Base-by-base conservation (phyloP, 164 flowering plant species). In the Nymphaea colorata region DNA sequence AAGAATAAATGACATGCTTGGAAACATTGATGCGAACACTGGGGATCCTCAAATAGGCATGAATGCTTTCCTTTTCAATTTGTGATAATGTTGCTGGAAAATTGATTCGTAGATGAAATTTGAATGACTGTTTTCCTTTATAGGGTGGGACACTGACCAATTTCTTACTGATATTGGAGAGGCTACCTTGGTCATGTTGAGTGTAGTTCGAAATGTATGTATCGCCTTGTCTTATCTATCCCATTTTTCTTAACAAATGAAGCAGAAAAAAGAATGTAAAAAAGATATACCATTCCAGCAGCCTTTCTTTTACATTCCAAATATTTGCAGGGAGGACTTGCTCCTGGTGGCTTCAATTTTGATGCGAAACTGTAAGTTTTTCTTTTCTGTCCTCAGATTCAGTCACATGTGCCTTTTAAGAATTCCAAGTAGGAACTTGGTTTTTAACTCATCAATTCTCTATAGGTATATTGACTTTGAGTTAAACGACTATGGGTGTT, bases 121-220 rank as follows among this genome's bases (percentile, higher is more conserved):
- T 25, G 36, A 25, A 25, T 25, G 36, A 25, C 36, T 25, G 36
- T 25, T 25, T 25, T 25, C 36, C 36, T 1, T 25, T 71, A 44
- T 81, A 91, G 99, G 99, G 73, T 94, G 99, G 99, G 99, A 94
- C 68, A 94, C 99, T 15, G 99, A 94, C 77, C 90, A 94, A 81
- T 94, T 94, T 79, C 80, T 94, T 68, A 90, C 90, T 17, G 99
- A 91, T 75, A 75, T 88, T 67, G 79, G 75, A 61, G 98, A 94
- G 83, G 98, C 97, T 59, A 94, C 99, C 17, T 42, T 84, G 82
- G 85, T 91, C 70, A 91, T 91, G 97, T 81, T 80, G 8, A 87
- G 86, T 57, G 97, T 94, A 7, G 83, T 91, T 59, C 84, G 82
- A 76, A 94, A 94, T 83, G 99, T 94, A 81, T 7, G 93, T 69